These are phyloP conservation scores for Drosera spatulata DNA, from an alignment of 179 eudicot genomes.

Conservation along the genomic window DNA sequence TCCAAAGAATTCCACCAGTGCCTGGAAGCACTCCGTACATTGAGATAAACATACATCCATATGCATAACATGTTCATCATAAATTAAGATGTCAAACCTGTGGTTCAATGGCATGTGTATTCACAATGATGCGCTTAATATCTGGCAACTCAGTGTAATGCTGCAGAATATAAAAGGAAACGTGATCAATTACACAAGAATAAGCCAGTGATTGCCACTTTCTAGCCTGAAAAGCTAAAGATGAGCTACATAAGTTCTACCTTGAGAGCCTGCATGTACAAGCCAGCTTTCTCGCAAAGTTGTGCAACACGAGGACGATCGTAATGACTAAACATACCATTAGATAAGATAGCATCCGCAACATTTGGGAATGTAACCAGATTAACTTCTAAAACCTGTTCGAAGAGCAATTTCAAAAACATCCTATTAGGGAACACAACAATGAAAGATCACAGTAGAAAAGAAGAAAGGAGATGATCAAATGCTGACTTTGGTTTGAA, in stretches of 20 bases:
- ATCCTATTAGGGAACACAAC: neutral
- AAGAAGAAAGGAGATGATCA: neutral
- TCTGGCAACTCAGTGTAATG: constrained; percentile 43
- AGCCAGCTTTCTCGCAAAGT: constrained; percentile 43
- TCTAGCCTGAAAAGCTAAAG: neutral
- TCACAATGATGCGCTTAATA: constrained; percentile 42
- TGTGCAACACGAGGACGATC: constrained; percentile 45
- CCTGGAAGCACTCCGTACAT: constrained; percentile 11
- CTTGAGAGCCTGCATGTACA: constrained; percentile 36
- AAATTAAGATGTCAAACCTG: constrained; percentile 22
- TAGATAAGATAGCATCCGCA: constrained; percentile 66
- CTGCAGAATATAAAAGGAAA: constrained; percentile 16
- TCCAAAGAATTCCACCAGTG: constrained; percentile 48
- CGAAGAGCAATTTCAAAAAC: neutral
- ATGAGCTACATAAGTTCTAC: constrained; percentile 9
- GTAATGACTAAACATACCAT: constrained; percentile 51
- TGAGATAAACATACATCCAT: constrained; percentile 3
- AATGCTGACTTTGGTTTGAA: constrained; percentile 73
- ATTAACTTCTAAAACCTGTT: constrained; percentile 87
- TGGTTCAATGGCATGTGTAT: constrained; percentile 49
- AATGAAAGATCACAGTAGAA: neutral
- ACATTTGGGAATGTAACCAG: constrained; percentile 98
- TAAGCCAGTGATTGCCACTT: neutral
- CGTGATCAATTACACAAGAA: constrained; percentile 3
- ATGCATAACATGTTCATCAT: neutral